Conservation (phyloP, 2,329 filamentous ascomycete species). For the Berkeleyomyces rouxiae region DNA sequence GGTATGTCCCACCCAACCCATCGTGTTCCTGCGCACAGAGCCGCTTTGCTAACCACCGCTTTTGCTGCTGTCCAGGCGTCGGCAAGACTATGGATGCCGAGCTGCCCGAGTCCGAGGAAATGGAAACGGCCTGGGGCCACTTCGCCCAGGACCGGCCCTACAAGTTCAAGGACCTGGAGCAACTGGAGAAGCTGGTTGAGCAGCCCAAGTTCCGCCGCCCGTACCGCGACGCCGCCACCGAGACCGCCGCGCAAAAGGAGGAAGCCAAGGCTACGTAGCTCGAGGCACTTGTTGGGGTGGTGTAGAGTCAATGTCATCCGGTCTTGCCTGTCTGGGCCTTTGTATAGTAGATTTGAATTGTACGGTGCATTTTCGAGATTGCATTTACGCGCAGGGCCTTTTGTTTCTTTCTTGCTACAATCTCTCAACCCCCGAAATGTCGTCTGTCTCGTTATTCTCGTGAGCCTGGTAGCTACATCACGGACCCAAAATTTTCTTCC, state of each 20-base stretch:
- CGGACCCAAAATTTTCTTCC: background rate
- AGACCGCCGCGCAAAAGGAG: background rate
- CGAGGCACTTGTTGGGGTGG: background rate
- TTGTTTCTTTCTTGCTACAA: background rate
- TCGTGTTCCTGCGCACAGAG: background rate
- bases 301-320: background rate
- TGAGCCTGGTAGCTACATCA: background rate
- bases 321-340: background rate
- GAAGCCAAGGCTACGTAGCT: background rate
- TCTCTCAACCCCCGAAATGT: background rate
- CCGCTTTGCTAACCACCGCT: background rate
- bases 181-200: conserved; percentile 11
- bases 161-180: conserved; percentile 11
- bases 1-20: conserved; percentile 23
- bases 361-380: background rate
- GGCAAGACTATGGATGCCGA: conserved; percentile 13
- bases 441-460: background rate
- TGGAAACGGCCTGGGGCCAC: conserved; percentile 10
- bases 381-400: background rate
- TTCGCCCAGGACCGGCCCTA: conserved; percentile 13
- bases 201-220: conserved; percentile 12
- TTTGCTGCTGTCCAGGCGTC: conserved; percentile 1
- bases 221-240: conserved; percentile 7
- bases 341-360: background rate
- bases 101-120: conserved; percentile 9